Evolutionary conservation across 257 asterid genomes (phyloP).

Genomic region (Solanum dulcamara): DNA sequence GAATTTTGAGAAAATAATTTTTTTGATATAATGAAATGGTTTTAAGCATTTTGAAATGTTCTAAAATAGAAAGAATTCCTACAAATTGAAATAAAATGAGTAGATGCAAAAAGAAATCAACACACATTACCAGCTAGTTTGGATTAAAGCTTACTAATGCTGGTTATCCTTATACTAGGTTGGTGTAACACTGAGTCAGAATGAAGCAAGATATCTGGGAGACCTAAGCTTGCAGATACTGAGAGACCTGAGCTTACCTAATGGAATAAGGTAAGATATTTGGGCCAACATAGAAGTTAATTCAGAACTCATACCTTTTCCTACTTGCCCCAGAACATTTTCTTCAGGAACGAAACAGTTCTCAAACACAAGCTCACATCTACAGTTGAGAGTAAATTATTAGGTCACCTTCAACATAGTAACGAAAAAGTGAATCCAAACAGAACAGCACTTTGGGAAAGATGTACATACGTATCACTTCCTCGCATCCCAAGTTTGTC

Average conservation of each 20-base stretch:
- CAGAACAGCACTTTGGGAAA: not conserved
- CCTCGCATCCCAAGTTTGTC: slow-evolving; percentile 99
- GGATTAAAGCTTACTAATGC: not conserved
- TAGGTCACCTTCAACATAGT: slow-evolving; percentile 2
- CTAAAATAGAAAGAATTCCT: not conserved
- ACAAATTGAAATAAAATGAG: not conserved
- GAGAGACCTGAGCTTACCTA: not conserved
- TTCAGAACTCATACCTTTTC: slow-evolving; percentile 56
- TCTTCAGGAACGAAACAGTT: slow-evolving; percentile 89
- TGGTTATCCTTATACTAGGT: not conserved
- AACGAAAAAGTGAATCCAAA: not conserved
- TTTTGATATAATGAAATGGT: not conserved
- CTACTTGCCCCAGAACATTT: slow-evolving; percentile 86
- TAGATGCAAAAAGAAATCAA: not conserved
- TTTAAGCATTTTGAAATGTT: not conserved
- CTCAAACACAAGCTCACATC: slow-evolving; percentile 97
- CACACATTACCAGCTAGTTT: not conserved
- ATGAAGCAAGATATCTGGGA: not conserved
- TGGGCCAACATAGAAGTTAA: not conserved
- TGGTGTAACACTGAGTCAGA: not conserved
- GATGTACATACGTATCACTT: slow-evolving; percentile 82
- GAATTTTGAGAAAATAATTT: not conserved
- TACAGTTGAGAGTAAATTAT: slow-evolving; percentile 23
- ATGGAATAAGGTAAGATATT: not conserved
- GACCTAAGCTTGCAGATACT: not conserved